Evolutionary conservation across 1,139 yeast species (phyloP), one percentile per base, ranked within the genome.

Genomic region (Lodderomyces elongisporus): DNA sequence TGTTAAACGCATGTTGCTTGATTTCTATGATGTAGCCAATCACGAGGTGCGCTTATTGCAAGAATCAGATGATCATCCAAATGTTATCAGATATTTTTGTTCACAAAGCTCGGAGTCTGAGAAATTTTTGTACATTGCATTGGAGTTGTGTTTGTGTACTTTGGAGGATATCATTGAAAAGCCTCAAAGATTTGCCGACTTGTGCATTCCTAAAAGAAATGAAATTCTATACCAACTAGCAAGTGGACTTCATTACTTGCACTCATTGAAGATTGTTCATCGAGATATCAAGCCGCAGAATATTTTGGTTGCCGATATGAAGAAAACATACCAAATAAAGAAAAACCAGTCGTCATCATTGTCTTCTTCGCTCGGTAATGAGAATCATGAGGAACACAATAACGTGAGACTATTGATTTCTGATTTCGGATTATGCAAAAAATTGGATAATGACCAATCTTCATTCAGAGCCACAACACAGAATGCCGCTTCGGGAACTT

Each of bases 221-320:
- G 71, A 77, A 40, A 77, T 85, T 2, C 57, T 91, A 33, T 68
- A 65, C 41, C 98, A 91, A 54, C 76, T 91, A 41, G 85, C 89
- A 1, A 73, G 79, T 42, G 98, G 99, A 6, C 67, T 91, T 20
- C 77, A 85, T 42, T 93, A 91, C 57, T 64, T 91, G 42, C 99
- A 91, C 54, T 78, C 89, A 4, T 62, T 91, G 42, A 89, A 91
- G 51, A 89, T 93, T 48, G 96, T 91, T 27, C 98, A 91, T 58
- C 71, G 99, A 42, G 99, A 91, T 54, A 70, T 91, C 46, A 91
- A 91, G 56, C 99, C 99, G 1, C 98, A 91, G 50, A 93, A 91
- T 54, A 91, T 91, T 27, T 66, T 91, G 38, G 89, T 91, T 25
- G 89, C 95, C 0, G 80, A 81, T 27, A 74, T 84, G 7, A 56